Conservation (phyloP, 2,329 filamentous ascomycete species). For the Amauroascus verrucosus region DNA sequence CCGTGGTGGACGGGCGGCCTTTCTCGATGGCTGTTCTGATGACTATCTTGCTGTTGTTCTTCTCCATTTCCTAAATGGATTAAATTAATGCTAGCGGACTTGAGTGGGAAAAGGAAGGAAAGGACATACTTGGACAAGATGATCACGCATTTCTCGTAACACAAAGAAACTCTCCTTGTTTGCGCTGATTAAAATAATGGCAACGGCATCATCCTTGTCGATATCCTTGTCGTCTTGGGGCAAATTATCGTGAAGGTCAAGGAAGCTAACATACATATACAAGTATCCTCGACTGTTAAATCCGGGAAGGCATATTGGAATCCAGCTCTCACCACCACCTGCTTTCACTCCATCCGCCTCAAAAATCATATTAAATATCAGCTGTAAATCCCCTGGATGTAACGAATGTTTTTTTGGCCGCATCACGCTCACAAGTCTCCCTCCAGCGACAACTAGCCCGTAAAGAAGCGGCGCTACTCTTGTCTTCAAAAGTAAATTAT, state of each 20-base stretch:
- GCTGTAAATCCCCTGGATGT: constrained; percentile 86
- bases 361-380: constrained; percentile 99
- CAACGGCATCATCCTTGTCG: constrained; percentile 59
- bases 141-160: constrained; percentile 60
- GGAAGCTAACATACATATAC: constrained; percentile 98
- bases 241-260: constrained; percentile 50
- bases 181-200: constrained; percentile 81
- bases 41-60: constrained; percentile 61
- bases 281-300: constrained; percentile 96
- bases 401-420: constrained; percentile 89
- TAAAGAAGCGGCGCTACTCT: constrained; percentile 74
- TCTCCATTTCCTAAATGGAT: constrained; percentile 53
- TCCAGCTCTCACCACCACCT: constrained; percentile 94
- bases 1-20: constrained; percentile 60
- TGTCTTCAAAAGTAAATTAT: constrained; percentile 72
- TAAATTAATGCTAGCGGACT: constrained; percentile 22
- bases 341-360: constrained; percentile 86
- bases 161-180: constrained; percentile 91
- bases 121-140: constrained; percentile 45
- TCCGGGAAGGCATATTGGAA: constrained; percentile 85
- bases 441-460: constrained; percentile 84
- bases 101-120: background rate
- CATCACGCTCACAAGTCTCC: constrained; percentile 86
- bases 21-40: constrained; percentile 61
- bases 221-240: constrained; percentile 35